Percentiles rank a stretch among this genome's conserved stretches.
phyloP scores from a whole-genome alignment of 352 stramenopile genomes.

The Pythium guiyangense region DNA sequence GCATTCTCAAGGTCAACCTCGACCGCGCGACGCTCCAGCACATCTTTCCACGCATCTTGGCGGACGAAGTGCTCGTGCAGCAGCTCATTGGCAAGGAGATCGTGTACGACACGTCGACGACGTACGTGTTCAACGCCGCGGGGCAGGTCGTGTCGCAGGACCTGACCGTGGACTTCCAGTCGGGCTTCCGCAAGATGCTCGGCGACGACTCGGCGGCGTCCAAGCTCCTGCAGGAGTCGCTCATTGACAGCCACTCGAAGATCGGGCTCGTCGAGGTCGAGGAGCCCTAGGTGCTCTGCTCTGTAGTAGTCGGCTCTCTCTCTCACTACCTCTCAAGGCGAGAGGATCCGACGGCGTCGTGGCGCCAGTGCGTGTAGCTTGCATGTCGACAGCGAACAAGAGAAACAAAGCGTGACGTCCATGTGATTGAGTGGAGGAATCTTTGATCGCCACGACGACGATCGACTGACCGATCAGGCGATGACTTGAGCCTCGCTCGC shows the following conservation, averaged over 20 bases:
- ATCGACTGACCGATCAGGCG: too few relatives aligned
- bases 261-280: conserved; percentile 4
- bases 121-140: conserved; percentile 24
- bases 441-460: too few relatives aligned
- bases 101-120: conserved; percentile 21
- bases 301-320: too few relatives aligned
- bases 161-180: conserved; percentile 22
- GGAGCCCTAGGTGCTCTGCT: neutral
- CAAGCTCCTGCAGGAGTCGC: conserved; percentile 11
- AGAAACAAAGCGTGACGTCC: too few relatives aligned
- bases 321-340: too few relatives aligned
- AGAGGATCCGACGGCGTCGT: neutral
- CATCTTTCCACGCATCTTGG: conserved; percentile 31
- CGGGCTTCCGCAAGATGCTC: conserved; percentile 15
- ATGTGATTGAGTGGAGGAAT: too few relatives aligned
- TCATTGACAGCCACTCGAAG: conserved; percentile 9
- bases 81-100: conserved; percentile 31
- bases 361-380: too few relatives aligned
- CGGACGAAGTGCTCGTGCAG: conserved; percentile 30
- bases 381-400: too few relatives aligned
- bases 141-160: conserved; percentile 15
- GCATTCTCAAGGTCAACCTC: conserved; percentile 9
- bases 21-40: conserved; percentile 20
- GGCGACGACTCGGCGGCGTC: conserved; percentile 6
- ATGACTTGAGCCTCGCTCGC: too few relatives aligned